phyloP scores from a whole-genome alignment of 176 grass and related monocot genomes.

The Rhynchospora pubera region DNA sequence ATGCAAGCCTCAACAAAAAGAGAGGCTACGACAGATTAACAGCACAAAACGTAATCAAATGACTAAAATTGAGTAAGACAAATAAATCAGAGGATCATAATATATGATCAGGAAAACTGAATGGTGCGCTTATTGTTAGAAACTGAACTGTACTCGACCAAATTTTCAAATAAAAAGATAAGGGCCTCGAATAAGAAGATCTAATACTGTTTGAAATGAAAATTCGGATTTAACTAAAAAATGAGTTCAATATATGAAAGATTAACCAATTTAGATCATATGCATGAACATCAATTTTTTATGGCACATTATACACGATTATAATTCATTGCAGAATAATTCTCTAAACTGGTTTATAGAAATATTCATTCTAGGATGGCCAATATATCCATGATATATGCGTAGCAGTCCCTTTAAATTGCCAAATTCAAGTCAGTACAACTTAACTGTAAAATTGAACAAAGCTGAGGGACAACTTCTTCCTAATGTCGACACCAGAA shows the following conservation, averaged over 20 bases:
- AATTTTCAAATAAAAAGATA: too few species aligned
- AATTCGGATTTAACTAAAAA: too few species aligned
- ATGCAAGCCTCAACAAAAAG: slow-evolving; percentile 2
- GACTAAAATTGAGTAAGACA: background rate
- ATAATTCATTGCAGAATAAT: background rate
- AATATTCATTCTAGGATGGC: background rate
- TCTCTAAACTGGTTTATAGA: background rate
- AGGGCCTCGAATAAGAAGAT: too few species aligned
- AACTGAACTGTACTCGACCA: too few species aligned
- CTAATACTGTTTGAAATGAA: too few species aligned
- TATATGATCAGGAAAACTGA: background rate
- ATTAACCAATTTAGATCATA: too few species aligned
- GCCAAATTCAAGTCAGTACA: background rate
- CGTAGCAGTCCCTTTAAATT: background rate
- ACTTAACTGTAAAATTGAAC: background rate
- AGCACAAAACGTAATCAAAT: background rate
- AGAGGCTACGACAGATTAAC: background rate
- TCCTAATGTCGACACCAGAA: background rate
- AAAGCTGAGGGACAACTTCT: background rate
- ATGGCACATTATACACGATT: background rate
- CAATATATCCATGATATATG: background rate
- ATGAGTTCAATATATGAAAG: too few species aligned
- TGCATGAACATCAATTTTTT: too few species aligned
- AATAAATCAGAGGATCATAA: background rate
- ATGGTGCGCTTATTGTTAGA: too few species aligned